Conservation (phyloP, 495 filamentous ascomycete genomes). For the Trichoderma erinaceum region DNA sequence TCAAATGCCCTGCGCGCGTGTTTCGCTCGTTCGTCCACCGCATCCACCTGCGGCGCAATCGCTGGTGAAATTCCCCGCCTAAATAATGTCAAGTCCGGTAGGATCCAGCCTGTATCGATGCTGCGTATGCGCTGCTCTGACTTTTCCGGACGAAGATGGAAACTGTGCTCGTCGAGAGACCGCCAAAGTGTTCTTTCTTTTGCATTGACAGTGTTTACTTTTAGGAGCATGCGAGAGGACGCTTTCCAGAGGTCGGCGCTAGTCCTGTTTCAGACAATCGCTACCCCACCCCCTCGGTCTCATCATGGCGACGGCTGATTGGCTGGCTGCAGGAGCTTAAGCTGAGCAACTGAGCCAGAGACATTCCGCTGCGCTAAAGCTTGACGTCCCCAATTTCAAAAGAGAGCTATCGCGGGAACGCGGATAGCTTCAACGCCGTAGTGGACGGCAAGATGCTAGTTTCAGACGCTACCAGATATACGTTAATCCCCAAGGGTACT, state of each 20-base stretch:
- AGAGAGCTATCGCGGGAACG: neutral
- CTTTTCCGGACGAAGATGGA: neutral
- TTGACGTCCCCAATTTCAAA: neutral
- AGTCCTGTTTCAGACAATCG: neutral
- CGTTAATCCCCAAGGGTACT: too few relatives aligned
- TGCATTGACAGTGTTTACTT: conserved; percentile 1
- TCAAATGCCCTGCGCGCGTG: conserved; percentile 12
- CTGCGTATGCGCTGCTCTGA: neutral
- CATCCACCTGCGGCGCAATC: neutral
- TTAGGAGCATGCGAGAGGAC: conserved; percentile 2
- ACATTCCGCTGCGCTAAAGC: neutral
- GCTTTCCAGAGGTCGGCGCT: neutral
- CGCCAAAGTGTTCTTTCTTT: conserved; percentile 12
- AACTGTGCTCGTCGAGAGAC: neutral
- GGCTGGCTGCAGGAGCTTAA: neutral
- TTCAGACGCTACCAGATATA: too few relatives aligned
- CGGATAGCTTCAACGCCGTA: too few relatives aligned
- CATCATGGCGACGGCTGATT: neutral
- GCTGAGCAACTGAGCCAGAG: neutral
- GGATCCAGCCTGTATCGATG: neutral
- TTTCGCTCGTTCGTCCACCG: conserved; percentile 1
- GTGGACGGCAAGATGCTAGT: too few relatives aligned
- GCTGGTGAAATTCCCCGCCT: neutral
- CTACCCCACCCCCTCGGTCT: conserved; percentile 12
- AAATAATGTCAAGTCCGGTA: neutral